Evolutionary conservation across 2,329 filamentous ascomycete species (phyloP).

Genomic region (Epichloe festucae): DNA sequence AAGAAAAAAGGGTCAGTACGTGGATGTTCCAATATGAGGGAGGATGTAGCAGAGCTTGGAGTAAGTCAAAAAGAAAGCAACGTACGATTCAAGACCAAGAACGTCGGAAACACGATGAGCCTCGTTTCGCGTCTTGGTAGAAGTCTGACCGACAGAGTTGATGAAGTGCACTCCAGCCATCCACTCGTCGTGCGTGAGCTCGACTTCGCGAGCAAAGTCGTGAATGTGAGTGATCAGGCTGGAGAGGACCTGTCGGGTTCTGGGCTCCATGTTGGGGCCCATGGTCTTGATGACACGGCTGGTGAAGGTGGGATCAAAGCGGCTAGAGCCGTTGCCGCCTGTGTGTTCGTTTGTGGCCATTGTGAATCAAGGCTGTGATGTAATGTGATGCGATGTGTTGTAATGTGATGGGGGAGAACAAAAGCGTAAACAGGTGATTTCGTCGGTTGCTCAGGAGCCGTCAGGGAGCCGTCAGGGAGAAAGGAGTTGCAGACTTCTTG

Average conservation of each 20-base stretch:
- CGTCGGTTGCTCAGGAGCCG: no score
- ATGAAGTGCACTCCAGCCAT: slow-evolving; percentile 61
- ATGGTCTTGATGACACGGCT: slow-evolving; percentile 60
- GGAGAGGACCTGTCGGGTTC: slow-evolving; percentile 50
- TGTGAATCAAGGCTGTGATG: no score
- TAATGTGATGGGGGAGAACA: not conserved
- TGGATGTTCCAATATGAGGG: not conserved
- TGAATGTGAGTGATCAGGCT: slow-evolving; percentile 60
- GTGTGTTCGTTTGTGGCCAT: slow-evolving; percentile 13
- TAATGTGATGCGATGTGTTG: not conserved
- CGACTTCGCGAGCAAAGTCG: slow-evolving; percentile 65
- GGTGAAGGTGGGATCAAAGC: slow-evolving; percentile 69
- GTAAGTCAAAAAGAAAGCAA: slow-evolving; percentile 9
- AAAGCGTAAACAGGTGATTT: no score
- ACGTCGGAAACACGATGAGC: slow-evolving; percentile 61
- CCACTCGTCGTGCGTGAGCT: slow-evolving; percentile 68
- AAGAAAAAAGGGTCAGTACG: not conserved
- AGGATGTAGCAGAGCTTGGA: not conserved
- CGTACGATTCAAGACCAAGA: slow-evolving; percentile 58
- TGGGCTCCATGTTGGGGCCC: slow-evolving; percentile 53
- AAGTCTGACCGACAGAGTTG: slow-evolving; percentile 61
- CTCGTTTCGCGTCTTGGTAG: slow-evolving; percentile 58
- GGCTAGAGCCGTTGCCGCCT: slow-evolving; percentile 12
- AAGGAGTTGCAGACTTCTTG: no score
- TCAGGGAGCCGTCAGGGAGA: no score